Percentiles rank a stretch among this genome's conserved stretches.
These are phyloP conservation scores for Russula ochroleuca DNA, from an alignment of 768 basidiomycete species.

Conservation along the genomic window DNA sequence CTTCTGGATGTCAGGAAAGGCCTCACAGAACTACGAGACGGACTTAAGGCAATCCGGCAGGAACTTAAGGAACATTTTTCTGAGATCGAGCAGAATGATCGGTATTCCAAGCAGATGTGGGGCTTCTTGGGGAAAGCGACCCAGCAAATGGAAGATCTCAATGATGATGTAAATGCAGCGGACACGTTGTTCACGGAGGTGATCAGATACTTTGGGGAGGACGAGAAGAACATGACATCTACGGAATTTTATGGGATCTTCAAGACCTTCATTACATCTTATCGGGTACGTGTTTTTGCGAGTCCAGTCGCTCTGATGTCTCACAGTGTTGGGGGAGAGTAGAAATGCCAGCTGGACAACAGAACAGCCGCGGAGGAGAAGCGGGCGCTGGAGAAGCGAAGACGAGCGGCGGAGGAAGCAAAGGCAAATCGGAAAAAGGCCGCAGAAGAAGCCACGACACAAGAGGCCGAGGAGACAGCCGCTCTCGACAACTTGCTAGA, in stretches of 20 bases:
- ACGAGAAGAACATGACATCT: conserved; percentile 78
- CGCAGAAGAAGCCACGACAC: conserved; percentile 37
- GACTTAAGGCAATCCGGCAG: conserved; percentile 72
- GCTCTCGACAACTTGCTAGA: conserved; percentile 69
- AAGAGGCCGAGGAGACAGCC: conserved; percentile 49
- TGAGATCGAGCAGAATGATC: conserved; percentile 64
- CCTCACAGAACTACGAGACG: conserved; percentile 64
- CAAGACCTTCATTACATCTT: conserved; percentile 95
- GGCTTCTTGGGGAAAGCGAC: conserved; percentile 75
- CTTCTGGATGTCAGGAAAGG: conserved; percentile 80
- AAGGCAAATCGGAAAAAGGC: conserved; percentile 52
- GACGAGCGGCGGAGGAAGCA: conserved; percentile 60
- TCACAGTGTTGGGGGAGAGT: neutral
- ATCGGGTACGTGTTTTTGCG: conserved; percentile 51
- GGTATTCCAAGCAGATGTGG: conserved; percentile 91
- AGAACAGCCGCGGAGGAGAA: conserved; percentile 68
- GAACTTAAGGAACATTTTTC: conserved; percentile 79
- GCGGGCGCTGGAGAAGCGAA: conserved; percentile 61
- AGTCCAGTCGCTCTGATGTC: neutral
- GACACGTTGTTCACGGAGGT: conserved; percentile 82
- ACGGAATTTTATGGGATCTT: conserved; percentile 95
- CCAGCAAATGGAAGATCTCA: conserved; percentile 72
- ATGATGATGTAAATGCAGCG: conserved; percentile 83
- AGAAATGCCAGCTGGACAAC: conserved; percentile 91
- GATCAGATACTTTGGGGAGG: conserved; percentile 89